Evolutionary conservation across 495 filamentous ascomycete genomes (phyloP).

Genomic region (Penicillium dipodomyicola): DNA sequence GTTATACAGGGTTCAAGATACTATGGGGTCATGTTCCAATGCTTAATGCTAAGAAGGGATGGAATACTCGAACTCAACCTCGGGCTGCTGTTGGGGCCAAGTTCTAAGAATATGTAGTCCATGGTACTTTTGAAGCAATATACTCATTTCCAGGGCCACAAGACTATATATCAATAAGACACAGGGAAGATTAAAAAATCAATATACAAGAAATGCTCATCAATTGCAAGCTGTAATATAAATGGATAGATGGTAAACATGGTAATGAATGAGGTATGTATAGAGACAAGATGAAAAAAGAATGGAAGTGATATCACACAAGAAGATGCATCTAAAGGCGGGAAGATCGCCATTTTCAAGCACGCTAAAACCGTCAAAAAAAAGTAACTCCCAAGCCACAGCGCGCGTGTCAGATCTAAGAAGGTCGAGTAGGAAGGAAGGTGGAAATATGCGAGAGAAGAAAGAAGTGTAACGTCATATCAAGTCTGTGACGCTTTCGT

Average conservation of each 20-base stretch:
- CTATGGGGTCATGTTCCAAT: too few relatives aligned
- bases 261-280: constrained; percentile 15
- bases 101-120: not conserved
- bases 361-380: constrained; percentile 17
- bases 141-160: not conserved
- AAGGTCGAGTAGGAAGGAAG: constrained; percentile 14
- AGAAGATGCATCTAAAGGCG: constrained; percentile 10
- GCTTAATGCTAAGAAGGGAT: not conserved
- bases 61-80: not conserved
- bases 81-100: not conserved
- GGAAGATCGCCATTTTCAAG: constrained; percentile 10
- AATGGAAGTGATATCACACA: constrained; percentile 12
- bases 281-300: constrained; percentile 8
- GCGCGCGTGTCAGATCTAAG: constrained; percentile 6
- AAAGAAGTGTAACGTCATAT: constrained; percentile 6
- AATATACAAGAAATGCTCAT: constrained; percentile 2
- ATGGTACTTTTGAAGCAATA: not conserved
- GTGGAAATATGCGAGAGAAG: constrained; percentile 6
- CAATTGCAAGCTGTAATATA: constrained; percentile 11
- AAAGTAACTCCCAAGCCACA: constrained; percentile 7
- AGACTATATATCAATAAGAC: not conserved
- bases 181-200: not conserved
- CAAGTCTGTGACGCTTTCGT: constrained; percentile 5
- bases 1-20: too few relatives aligned
- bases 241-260: constrained; percentile 10